Base-by-base conservation (phyloP, 2,329 filamentous ascomycete genomes). In the Coniochaeta pulveracea region DNA sequence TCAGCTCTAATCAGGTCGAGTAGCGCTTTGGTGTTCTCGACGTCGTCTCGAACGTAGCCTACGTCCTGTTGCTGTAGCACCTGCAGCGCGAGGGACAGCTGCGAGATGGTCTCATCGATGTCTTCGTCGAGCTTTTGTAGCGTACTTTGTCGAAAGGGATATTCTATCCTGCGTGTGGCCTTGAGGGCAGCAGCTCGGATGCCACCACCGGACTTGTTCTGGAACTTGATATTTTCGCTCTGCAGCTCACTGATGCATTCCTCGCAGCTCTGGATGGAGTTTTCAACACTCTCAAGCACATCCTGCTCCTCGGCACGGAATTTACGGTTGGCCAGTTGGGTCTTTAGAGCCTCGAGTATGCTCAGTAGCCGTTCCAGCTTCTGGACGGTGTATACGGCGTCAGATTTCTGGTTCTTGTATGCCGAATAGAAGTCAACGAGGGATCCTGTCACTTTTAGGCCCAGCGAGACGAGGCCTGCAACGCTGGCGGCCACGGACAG, bases 111-210 rank as follows among this genome's bases (percentile, higher is more conserved):
- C 2, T 55, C 54, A 33, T 45, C 41, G n/a, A 58, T 41, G 33
- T 56, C 47, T 40, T 56, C 52, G 36, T 56, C 50, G 7, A 61
- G 50, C 36, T 56, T 57, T 33, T 52, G 44, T 26, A 62, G 38
- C 1, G 56, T 61, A 29, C 51, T 57, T 36, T 48, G 41, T 25
- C 50, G 46, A 36, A 61, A 48, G 2, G 51, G 54, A 26, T 56
- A 55, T 2, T 44, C 40, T 3, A 46, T 26, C 16, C 40, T 44
- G 17, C 40, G 43, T 17, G 39, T 36, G 19, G 37, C 33, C 19
- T 35, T 39, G 19, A 39, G 43, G 17, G 38, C 35, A 14, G 34
- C 34, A 5, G 39, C 34, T n/a, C 25, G 33, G 8, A 44, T 19
- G 25, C 33, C 30, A 35, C 21, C 34, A 19, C 35, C 18, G 12